Percentiles rank a stretch among this genome's conserved stretches.
phyloP scores from a whole-genome alignment of 78 protist genomes.

The Dictyostelium capitatum region DNA sequence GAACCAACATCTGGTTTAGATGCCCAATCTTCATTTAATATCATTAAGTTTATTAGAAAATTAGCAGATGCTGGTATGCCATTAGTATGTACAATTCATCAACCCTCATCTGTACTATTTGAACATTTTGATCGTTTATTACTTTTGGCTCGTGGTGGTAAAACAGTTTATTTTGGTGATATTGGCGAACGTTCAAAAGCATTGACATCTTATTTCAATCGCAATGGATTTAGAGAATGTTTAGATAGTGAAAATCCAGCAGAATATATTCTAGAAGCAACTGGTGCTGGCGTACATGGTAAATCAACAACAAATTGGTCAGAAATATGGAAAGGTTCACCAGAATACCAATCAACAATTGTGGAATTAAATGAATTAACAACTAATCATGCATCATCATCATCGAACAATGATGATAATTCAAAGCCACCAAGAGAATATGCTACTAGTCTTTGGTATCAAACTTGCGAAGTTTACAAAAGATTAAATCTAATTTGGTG shows the following conservation, averaged over 20 bases:
- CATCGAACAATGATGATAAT: background rate
- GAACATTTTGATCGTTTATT: slow-evolving; percentile 76
- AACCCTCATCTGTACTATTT: slow-evolving; percentile 78
- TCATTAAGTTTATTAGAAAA: slow-evolving; percentile 61
- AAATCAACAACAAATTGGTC: slow-evolving; percentile 28
- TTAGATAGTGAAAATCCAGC: slow-evolving; percentile 76
- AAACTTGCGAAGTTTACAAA: slow-evolving; percentile 60
- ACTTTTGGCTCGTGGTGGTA: slow-evolving; percentile 77
- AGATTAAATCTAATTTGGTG: slow-evolving; percentile 73
- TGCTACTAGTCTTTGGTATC: slow-evolving; percentile 20
- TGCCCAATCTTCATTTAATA: slow-evolving; percentile 70
- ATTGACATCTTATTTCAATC: slow-evolving; percentile 37
- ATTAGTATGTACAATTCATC: slow-evolving; percentile 79
- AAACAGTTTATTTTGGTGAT: slow-evolving; percentile 83
- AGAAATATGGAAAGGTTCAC: slow-evolving; percentile 59
- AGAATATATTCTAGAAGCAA: slow-evolving; percentile 77
- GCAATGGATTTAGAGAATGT: slow-evolving; percentile 45
- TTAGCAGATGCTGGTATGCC: slow-evolving; percentile 82
- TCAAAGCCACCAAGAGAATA: slow-evolving; percentile 52
- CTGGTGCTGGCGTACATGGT: slow-evolving; percentile 75
- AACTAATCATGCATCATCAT: background rate
- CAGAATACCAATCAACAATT: background rate
- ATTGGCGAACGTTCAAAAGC: slow-evolving; percentile 55
- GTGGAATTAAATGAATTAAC: slow-evolving; percentile 1
- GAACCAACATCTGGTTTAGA: slow-evolving; percentile 86